Evolutionary conservation across 2,329 filamentous ascomycete genomes (phyloP), one percentile per base, ranked within the genome.

Genomic region (Fusarium clavum): DNA sequence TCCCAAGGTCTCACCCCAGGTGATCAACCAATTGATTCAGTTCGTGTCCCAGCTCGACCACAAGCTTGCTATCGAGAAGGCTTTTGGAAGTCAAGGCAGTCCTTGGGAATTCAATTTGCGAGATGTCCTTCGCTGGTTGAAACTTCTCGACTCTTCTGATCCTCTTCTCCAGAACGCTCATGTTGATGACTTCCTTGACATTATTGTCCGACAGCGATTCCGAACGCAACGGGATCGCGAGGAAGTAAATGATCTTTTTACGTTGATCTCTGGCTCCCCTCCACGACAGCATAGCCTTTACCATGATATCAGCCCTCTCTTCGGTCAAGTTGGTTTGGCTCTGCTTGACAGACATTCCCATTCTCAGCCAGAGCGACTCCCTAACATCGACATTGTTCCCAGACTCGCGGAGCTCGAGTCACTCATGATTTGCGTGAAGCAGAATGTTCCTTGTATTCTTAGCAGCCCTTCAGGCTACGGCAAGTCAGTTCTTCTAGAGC

Each of bases 101-200:
- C 96, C 97, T 2, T 99, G 94, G 96, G 96, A 98, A 77, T 96
- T 97, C 78, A 99, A 97, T 75, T 83, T 99, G 69, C 91, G 94
- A 79, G 95, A 98, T 79, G 93, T 94, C 5, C 88, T 96, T 58
- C 88, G 95, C 65, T 98, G 95, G 95, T 82, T 98, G 49, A 88
- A 92, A 71, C 81, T 98, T 16, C 64, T 83, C 20, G 79, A 76
- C 59, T 78, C 80, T 8, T 77, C 85, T 2, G 85, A 90, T 45
- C 84, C 88, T 7, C 81, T 94, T 16, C 82, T 94, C 20, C 81
- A 85, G 27, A 86, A 87, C 27, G 88, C 88, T 4, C 83, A 82
- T 32, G 85, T 88, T 10, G 85, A 88, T 51, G 92, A 97, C 77
- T 97, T 97, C 79, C 84, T 97, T 18, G 88, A 94, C 66, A 87